Evolutionary conservation across 352 stramenopile species (phyloP).

Genomic region (Halophytophthora batemanensis): DNA sequence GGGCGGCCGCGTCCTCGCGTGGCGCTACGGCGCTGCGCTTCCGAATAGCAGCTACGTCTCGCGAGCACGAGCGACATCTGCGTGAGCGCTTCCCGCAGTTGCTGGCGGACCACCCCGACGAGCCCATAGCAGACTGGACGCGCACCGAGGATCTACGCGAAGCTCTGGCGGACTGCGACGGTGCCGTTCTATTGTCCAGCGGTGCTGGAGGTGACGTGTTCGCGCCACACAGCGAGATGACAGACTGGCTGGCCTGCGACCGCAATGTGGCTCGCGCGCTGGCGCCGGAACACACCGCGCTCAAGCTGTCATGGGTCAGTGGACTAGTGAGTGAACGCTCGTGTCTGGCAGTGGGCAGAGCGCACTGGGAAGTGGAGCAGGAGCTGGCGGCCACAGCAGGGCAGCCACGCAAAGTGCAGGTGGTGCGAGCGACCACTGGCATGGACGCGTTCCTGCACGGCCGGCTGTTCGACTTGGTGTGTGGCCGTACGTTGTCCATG

Average conservation of each 20-base stretch:
- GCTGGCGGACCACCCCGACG: conserved; percentile 26
- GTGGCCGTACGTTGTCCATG: conserved; percentile 59
- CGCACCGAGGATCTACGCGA: conserved; percentile 36
- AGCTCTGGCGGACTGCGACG: conserved; percentile 42
- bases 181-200: conserved; percentile 37
- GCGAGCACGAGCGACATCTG: conserved; percentile 22
- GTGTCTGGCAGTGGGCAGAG: conserved; percentile 28
- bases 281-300: conserved; percentile 21
- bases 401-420: conserved; percentile 14
- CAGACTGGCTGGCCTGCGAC: conserved; percentile 28
- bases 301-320: conserved; percentile 59
- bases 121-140: conserved; percentile 38
- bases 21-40: conserved; percentile 9
- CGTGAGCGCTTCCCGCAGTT: conserved; percentile 22
- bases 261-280: conserved; percentile 19
- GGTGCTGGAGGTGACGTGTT: conserved; percentile 18
- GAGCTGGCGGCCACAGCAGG: conserved; percentile 18
- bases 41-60: conserved; percentile 17
- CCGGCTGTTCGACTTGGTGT: conserved; percentile 52
- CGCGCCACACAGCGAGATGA: conserved; percentile 9
- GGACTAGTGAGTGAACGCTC: conserved; percentile 36
- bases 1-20: background rate
- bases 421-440: conserved; percentile 40
- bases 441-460: conserved; percentile 67
- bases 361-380: conserved; percentile 50